Evolutionary conservation across 805 yeast species (phyloP), one percentile per base, ranked within the genome.

Genomic region (Maudiozyma barnettii): DNA sequence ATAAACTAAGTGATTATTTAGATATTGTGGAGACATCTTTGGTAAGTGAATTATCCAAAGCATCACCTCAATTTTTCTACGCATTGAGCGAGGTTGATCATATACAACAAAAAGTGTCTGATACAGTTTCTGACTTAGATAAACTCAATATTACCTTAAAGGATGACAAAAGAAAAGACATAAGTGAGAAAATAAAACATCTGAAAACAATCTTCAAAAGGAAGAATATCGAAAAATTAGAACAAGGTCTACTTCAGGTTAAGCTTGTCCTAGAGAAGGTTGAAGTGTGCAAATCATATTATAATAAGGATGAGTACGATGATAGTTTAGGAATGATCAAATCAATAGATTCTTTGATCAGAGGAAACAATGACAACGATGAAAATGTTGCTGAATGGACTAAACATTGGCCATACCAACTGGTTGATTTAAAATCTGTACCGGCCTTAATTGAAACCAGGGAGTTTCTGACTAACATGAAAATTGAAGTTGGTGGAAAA

Each of bases 11-110:
- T 3, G 80, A 81, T 65, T 88, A 89, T 58, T 70, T 93, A 47
- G 98, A 93, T 60, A 73, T 80, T 0, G 88, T 91, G 1, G 99
- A 91, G 65, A 72, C 85, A 35, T 82, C 84, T 51, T 67, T 91
- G 39, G 84, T 90, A 18, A 73, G 77, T 37, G 96, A 89, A 63
- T 88, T 93, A 30, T 83, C 95, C 3, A 77, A 78, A 52, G 84
- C 96, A 0, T 86, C 96, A 0, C 79, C 80, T 45, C 81, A 90
- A 7, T 91, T 93, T 59, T 89, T 89, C 65, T 79, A 79, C 45
- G 90, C 96, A 0, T 69, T 95, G 46, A 86, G 81, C 46, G 95
- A 88, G 52, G 75, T 93, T 48, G 80, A 81, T 55, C 71, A 70
- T 7, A 79, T 90, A 33, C 77, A 81, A 43, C 59, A 64, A 1